Evolutionary conservation across 2,329 filamentous ascomycete genomes (phyloP).

Genomic region (Fusarium nodosum): DNA sequence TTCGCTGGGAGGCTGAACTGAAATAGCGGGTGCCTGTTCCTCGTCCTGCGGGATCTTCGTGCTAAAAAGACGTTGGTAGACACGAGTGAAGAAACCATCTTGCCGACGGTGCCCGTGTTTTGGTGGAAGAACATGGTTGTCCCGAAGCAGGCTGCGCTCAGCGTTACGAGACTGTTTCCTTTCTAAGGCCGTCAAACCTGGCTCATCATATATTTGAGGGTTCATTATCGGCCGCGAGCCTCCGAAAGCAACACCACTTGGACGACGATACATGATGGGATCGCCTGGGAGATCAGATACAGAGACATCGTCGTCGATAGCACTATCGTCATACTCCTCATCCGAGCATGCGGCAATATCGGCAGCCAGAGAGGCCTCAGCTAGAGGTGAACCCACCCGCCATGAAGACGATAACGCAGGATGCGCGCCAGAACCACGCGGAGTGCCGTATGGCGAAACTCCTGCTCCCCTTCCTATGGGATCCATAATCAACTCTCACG

Average conservation of each 20-base stretch:
- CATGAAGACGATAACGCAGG: slow-evolving; percentile 62
- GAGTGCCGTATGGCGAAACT: slow-evolving; percentile 44
- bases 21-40: slow-evolving; percentile 57
- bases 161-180: slow-evolving; percentile 68
- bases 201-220: slow-evolving; percentile 63
- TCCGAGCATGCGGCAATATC: slow-evolving; percentile 76
- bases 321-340: slow-evolving; percentile 60
- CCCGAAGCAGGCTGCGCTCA: slow-evolving; percentile 72
- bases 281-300: slow-evolving; percentile 57
- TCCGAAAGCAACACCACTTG: slow-evolving; percentile 80
- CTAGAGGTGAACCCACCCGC: slow-evolving; percentile 73
- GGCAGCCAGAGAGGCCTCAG: slow-evolving; percentile 73
- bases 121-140: slow-evolving; percentile 75
- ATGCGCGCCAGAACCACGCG: slow-evolving; percentile 40
- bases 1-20: slow-evolving; percentile 57
- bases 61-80: slow-evolving; percentile 67
- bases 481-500: slow-evolving; percentile 26
- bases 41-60: slow-evolving; percentile 61
- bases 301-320: slow-evolving; percentile 50
- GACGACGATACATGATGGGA: slow-evolving; percentile 77
- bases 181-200: slow-evolving; percentile 67
- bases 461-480: slow-evolving; percentile 41
- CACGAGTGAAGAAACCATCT: slow-evolving; percentile 55
- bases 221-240: slow-evolving; percentile 78
- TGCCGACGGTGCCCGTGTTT: slow-evolving; percentile 61